phyloP scores from a whole-genome alignment of 208 protist genomes.

The Angomonas deanei region DNA sequence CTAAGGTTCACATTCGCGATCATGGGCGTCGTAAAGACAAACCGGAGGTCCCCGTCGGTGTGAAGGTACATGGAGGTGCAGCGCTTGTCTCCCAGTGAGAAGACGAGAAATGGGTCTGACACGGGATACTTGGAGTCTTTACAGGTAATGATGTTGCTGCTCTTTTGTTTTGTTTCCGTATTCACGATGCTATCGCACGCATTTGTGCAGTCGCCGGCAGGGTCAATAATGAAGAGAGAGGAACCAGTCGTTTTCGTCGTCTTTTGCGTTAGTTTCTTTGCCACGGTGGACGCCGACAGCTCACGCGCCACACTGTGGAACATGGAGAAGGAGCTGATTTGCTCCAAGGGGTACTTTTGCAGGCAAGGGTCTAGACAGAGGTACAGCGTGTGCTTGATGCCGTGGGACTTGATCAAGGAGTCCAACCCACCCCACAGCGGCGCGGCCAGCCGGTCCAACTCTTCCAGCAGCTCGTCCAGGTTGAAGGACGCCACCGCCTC shows the following conservation, averaged over 20 bases:
- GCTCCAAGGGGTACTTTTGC: conserved; percentile 64
- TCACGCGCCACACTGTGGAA: conserved; percentile 59
- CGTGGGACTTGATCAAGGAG: conserved; percentile 19
- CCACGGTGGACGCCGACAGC: conserved; percentile 33
- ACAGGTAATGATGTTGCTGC: conserved; percentile 35
- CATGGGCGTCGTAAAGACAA: conserved; percentile 23
- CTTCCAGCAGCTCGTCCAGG: background rate
- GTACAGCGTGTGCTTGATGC: conserved; percentile 38
- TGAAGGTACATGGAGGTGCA: conserved; percentile 21
- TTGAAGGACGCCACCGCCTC: background rate
- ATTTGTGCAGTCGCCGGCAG: conserved; percentile 46
- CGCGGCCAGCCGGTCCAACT: background rate
- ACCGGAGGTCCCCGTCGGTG: conserved; percentile 37
- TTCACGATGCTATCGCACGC: conserved; percentile 28
- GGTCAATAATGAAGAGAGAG: conserved; percentile 47
- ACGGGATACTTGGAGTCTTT: conserved; percentile 24
- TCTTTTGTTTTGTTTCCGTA: conserved; percentile 23
- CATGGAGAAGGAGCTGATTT: conserved; percentile 22
- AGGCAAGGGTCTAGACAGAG: conserved; percentile 68
- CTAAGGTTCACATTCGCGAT: conserved; percentile 34
- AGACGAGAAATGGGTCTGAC: conserved; percentile 30
- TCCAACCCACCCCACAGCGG: background rate
- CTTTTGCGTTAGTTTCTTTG: conserved; percentile 22
- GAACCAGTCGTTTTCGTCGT: background rate
- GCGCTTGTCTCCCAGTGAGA: conserved; percentile 18